phyloP scores from a whole-genome alignment of 306 rosid species.

The Corylus heterophylla region DNA sequence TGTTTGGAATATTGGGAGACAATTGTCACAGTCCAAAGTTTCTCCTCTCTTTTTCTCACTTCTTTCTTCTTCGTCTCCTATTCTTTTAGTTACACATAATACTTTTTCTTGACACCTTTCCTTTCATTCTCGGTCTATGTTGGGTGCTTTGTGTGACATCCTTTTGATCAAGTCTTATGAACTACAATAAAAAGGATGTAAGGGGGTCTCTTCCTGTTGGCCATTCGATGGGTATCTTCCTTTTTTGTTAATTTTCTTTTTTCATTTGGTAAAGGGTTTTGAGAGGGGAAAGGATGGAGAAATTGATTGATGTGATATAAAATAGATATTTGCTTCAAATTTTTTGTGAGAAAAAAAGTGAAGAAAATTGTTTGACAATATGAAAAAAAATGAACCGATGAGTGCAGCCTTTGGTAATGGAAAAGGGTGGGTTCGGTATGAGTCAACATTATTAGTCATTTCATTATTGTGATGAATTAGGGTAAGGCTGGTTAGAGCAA shows the following conservation, averaged over 20 bases:
- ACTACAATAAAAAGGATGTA: slow-evolving; percentile 2
- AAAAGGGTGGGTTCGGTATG: not conserved
- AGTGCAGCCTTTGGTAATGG: not conserved
- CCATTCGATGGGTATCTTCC: not conserved
- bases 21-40: slow-evolving; percentile 62
- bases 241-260: not conserved
- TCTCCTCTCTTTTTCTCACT: slow-evolving; percentile 44
- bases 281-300: no score
- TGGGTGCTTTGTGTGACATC: slow-evolving; percentile 36
- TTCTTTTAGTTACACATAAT: slow-evolving; percentile 47
- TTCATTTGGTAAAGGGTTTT: no score
- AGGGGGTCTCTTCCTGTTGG: slow-evolving; percentile 9
- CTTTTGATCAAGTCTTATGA: slow-evolving; percentile 6
- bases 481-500: not conserved
- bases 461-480: slow-evolving; percentile 14
- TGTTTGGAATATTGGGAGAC: slow-evolving; percentile 84
- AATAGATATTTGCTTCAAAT: no score
- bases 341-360: no score
- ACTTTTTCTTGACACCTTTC: slow-evolving; percentile 62
- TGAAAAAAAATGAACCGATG: no score
- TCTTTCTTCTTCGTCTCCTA: slow-evolving; percentile 33
- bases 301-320: no score
- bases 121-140: slow-evolving; percentile 37
- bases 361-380: no score
- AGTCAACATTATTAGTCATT: not conserved